Percentiles rank a stretch among this genome's conserved stretches.
These are phyloP conservation scores for Monilinia aucupariae DNA, from an alignment of 2,329 filamentous ascomycete genomes.

Conservation along the genomic window DNA sequence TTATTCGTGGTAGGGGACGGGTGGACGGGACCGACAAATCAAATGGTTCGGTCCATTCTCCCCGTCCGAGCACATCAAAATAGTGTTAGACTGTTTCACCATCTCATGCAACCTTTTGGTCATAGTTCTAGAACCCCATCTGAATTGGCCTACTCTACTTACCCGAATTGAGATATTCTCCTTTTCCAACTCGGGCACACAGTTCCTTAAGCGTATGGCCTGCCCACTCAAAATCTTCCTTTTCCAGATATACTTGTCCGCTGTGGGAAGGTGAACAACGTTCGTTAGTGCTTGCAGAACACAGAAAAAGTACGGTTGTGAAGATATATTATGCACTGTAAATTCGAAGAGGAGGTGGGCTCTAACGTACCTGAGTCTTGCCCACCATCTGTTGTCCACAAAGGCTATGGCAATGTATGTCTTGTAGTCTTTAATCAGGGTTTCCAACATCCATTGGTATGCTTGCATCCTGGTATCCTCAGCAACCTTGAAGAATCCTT, in stretches of 20 bases:
- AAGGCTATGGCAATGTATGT: slow-evolving; percentile 65
- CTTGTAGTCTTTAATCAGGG: slow-evolving; percentile 53
- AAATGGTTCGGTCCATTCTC: too few species aligned
- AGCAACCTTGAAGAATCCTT: slow-evolving; percentile 22
- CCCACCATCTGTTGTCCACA: slow-evolving; percentile 61
- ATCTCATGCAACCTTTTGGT: background rate
- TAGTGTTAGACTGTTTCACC: background rate
- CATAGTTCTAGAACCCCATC: background rate
- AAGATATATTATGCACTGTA: background rate
- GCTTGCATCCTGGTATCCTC: slow-evolving; percentile 40
- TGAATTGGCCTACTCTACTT: background rate
- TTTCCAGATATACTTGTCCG: slow-evolving; percentile 78
- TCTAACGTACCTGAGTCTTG: slow-evolving; percentile 44
- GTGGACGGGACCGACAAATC: too few species aligned
- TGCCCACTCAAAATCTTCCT: slow-evolving; percentile 70
- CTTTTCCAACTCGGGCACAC: slow-evolving; percentile 46
- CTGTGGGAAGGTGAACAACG: slow-evolving; percentile 40
- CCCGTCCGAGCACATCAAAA: background rate
- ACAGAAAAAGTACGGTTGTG: background rate
- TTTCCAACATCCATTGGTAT: slow-evolving; percentile 53
- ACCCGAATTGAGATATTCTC: slow-evolving; percentile 27
- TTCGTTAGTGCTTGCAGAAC: slow-evolving; percentile 1
- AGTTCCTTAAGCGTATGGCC: slow-evolving; percentile 43
- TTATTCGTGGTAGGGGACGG: too few species aligned
- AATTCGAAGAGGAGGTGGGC: background rate